Base-by-base conservation (phyloP, 2,329 filamentous ascomycete genomes). In the Albophoma yamanashiensis region DNA sequence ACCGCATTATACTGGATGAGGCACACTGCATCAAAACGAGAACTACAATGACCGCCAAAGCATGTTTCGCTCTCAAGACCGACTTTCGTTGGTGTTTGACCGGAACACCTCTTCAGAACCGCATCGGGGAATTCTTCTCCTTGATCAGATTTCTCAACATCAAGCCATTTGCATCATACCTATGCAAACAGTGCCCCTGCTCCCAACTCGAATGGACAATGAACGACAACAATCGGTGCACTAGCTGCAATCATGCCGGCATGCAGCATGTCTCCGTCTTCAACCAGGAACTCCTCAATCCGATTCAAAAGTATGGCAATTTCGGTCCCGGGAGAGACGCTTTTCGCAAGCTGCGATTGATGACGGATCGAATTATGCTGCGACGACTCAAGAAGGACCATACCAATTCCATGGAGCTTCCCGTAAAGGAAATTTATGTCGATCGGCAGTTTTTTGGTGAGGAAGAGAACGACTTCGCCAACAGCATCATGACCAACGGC, bases 401-500 rank as follows among this genome's bases (percentile, higher is more conserved):
- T 68, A 96, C 91, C 22, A 87, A 93, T 62, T 89, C 92, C 0
- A 96, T 99, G 92, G 94, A 97, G 71, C 82, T 99, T 38, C 94
- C 94, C 0, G 90, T 95, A 58, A 99, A 97, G 76, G 90, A 97
- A 68, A 88, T 97, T 58, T 84, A 91, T 60, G 86, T 99, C 47
- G 89, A 96, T 70, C 90, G 93, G 58, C 92, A 97, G 72, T 97
- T 97, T 74, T 99, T 99, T 68, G 92, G 93, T 57, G 92, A 96
- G 67, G 91, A 93, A 52, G 94, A 99, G 74, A 92, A 92, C 58
- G 94, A 99, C 72, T 95, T 99, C 71, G 95, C 93, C 40, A 85
- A 86, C 60, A 96, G 91, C 67, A 96, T 99, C 78, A 99, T 97
- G 91, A 91, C 87, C 20, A 96, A 90, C 70, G 89, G 90, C 9